Evolutionary conservation across 805 yeast genomes (phyloP), one percentile per base, ranked within the genome.

Genomic region (Grigorovia transvaalensis): DNA sequence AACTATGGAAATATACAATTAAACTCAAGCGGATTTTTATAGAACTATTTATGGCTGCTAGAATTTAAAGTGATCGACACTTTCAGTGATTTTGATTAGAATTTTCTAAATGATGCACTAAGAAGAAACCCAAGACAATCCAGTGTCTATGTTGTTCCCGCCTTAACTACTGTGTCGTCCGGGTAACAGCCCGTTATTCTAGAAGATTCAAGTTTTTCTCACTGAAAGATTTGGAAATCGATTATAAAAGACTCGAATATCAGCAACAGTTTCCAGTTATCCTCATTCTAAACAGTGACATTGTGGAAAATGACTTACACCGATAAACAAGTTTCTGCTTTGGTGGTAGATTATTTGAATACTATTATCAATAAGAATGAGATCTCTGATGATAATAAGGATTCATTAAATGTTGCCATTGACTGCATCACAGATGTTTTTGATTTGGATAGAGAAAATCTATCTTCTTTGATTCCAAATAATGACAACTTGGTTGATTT

Each of bases 401-500:
- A 93, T 59, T 88, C 96, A 9, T 75, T 91, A 59, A 96, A 89
- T 58, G 95, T 91, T 49, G 98, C 98, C 54, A 78, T 89, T 58
- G 96, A 88, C 64, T 88, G 97, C 73, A 80, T 93, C 53, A 80
- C 86, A 23, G 98, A 90, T 61, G 88, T 95, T 11, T 91, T 84
- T 66, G 82, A 75, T 48, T 81, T 90, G 27, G 74, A 77, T 57
- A 75, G 76, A 58, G 82, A 77, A 27, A 72, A 71, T 20, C 3
- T 38, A 38, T 9, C 9, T 38, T 2, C 12, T 7, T 38, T 38
- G 15, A 75, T 75, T 40, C 59, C 54, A 46, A 47, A 66, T 5
- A 55, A 67, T 8, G 35, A 27, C 11, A 45, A 27, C 2, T 27
- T 38, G 15, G 8, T 38, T 15, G 42, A 38, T 12, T 38, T 38